Base-by-base conservation (phyloP, 768 basidiomycete species). In the Crassisporium funariophilum region DNA sequence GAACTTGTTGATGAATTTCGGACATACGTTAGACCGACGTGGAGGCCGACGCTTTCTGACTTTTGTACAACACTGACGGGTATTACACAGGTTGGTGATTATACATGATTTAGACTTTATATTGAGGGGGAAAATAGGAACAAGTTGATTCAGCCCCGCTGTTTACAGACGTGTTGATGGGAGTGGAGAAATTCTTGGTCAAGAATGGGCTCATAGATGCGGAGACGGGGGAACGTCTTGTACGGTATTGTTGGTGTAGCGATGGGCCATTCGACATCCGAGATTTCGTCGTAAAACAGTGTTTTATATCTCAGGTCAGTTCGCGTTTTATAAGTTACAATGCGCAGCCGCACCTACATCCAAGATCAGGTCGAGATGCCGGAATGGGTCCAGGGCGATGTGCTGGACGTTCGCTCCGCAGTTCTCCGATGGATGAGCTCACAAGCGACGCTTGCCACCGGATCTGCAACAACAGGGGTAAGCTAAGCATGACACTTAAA, bases 1-100 rank as follows among this genome's bases (percentile, higher is more conserved):
- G 81, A 84, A 60, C 71, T 87, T 29, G 75, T 87, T 15, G 87
- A 82, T 54, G 89, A 91, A 62, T 98, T 94, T 70, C 84, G 88
- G 50, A 85, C 82, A 54, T 95, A 90, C 64, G 92, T 98, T 35
- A 75, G 75, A 59, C 95, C 95, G 5, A 87, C 83, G 5, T 98
- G 93, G 91, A 73, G 78, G 35, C 93, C 95, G 1, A 73, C 67
- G 41, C 76, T 99, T 5, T 86, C 90, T 5, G 68, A 76, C 3
- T 99, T 97, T 63, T 98, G 95, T 64, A 91, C 77, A 15, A 67
- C 80, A 25, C 74, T 99, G 36, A 99, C 95, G 8, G 93, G 94
- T 13, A 94, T 99, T 47, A 86, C 84, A 2, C 95, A 99, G 76
- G 95, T 95, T 50, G 52, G 83, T 62, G 23, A 33, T 41, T 34